Conservation (phyloP, 2,329 filamentous ascomycete species). For the Trichophyton rubrum region DNA sequence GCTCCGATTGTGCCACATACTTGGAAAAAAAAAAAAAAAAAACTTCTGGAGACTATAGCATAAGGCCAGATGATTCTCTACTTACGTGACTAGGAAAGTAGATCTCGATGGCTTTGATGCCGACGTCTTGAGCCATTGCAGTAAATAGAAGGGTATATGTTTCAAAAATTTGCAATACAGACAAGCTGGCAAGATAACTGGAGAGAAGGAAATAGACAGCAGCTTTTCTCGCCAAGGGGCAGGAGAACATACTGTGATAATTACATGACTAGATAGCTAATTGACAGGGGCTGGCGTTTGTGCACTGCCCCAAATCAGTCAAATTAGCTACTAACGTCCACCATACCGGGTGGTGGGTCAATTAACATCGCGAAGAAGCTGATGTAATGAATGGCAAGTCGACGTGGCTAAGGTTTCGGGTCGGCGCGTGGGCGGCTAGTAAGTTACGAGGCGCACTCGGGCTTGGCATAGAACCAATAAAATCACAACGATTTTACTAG, state of each 20-base stretch:
- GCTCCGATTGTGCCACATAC: slow-evolving; percentile 73
- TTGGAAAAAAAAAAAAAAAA: slow-evolving; percentile 24
- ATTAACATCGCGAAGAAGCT: background rate
- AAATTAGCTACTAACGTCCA: background rate
- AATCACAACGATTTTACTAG: too few species aligned
- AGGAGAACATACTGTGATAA: too few species aligned
- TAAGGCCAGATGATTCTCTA: background rate
- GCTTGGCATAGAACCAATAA: too few species aligned
- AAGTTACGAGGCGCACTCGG: too few species aligned
- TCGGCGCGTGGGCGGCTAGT: background rate
- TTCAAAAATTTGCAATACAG: background rate
- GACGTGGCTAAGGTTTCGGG: background rate
- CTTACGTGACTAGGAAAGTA: slow-evolving; percentile 76
- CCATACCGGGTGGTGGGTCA: background rate
- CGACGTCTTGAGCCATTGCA: slow-evolving; percentile 63
- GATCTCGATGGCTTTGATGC: slow-evolving; percentile 85
- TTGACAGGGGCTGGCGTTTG: too few species aligned
- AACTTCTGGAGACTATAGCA: background rate
- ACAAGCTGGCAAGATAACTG: background rate
- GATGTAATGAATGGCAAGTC: background rate
- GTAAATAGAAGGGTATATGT: slow-evolving; percentile 21
- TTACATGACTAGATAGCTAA: too few species aligned
- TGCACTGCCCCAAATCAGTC: background rate
- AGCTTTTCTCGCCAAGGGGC: too few species aligned
- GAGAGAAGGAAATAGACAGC: too few species aligned